A percentile compares a stretch with the other conserved stretches of the same genome.
Evolutionary conservation across 805 yeast species (phyloP).

Genomic region (Pichia kluyveri): DNA sequence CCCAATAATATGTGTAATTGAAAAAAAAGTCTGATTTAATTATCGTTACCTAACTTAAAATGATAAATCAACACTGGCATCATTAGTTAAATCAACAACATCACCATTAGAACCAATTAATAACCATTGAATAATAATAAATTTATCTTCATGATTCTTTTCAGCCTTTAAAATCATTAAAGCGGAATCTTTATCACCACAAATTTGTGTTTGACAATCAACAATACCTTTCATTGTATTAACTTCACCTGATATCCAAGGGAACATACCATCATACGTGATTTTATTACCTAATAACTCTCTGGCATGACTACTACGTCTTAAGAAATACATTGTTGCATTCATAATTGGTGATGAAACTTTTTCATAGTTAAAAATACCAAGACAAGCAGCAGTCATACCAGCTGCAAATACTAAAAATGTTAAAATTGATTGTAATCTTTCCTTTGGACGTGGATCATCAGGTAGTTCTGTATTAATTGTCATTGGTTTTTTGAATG

Average conservation of each 20-base stretch:
- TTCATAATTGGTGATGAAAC: conserved; percentile 81
- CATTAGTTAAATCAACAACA: conserved; percentile 39
- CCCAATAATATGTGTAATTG: no score
- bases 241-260: conserved; percentile 84
- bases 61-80: conserved; percentile 27
- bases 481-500: conserved; percentile 38
- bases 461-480: conserved; percentile 79
- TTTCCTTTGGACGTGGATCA: conserved; percentile 47
- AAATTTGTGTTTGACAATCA: conserved; percentile 60
- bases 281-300: conserved; percentile 66
- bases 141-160: conserved; percentile 43
- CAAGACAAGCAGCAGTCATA: conserved; percentile 46
- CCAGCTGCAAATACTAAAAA: conserved; percentile 46
- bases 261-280: conserved; percentile 62
- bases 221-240: conserved; percentile 79
- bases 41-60: neutral
- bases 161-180: conserved; percentile 64
- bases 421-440: conserved; percentile 27
- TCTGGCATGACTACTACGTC: conserved; percentile 62
- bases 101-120: conserved; percentile 37
- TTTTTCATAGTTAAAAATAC: conserved; percentile 89
- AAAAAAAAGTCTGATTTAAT: no score
- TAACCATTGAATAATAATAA: conserved; percentile 56
- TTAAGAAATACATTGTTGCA: conserved; percentile 75
- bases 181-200: conserved; percentile 51